Evolutionary conservation across 225 moss, liverwort and hornwort species (phyloP), one percentile per base, ranked within the genome.

Genomic region (Asterella californica): DNA sequence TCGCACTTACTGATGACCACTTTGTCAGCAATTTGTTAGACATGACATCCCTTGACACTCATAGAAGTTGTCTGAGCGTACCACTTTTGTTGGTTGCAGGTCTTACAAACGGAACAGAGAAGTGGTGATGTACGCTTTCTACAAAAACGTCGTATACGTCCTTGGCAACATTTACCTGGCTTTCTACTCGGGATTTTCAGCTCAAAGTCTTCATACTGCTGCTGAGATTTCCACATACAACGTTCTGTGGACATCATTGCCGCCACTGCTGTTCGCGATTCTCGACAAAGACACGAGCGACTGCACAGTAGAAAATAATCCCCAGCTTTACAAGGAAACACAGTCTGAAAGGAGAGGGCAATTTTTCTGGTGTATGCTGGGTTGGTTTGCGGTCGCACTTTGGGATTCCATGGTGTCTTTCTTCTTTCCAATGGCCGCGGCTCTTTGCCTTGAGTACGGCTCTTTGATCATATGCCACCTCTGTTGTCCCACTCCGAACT

Each of bases 31-130:
- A 42, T 42, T 3, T 42, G 42, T 42, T 42, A 42, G 42, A 42
- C 4, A 42, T 3, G 42, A 42, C 42, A 42, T 57, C 15, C 17
- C 57, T 57, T 0, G 57, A 57, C n/a, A 57, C 70, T 36, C 29
- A 21, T 14, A 71, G 0, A 71, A 24, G 14, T 71, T 22, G 47
- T 24, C 25, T 71, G 71, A 10, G 22, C 5, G 45, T 17, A 46
- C 24, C 45, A 21, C 10, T 71, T 6, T 24, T 24, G 5, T 34
- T 12, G 22, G 21, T 48, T 65, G 78, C 76, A 97, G 94, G 97
- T 94, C 97, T 18, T 99, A 92, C 71, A 94, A 91, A 77, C 88
- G 95, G 88, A 99, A 95, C 50, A 92, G 91, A 70, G 89, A 95
- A 54, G 36, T 99, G 22, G 81, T 95, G 0, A 78, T 93, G 78